Percentiles rank a stretch among this genome's conserved stretches.
Conservation (phyloP, 2,329 filamentous ascomycete species). For the Endothia cerciana region DNA sequence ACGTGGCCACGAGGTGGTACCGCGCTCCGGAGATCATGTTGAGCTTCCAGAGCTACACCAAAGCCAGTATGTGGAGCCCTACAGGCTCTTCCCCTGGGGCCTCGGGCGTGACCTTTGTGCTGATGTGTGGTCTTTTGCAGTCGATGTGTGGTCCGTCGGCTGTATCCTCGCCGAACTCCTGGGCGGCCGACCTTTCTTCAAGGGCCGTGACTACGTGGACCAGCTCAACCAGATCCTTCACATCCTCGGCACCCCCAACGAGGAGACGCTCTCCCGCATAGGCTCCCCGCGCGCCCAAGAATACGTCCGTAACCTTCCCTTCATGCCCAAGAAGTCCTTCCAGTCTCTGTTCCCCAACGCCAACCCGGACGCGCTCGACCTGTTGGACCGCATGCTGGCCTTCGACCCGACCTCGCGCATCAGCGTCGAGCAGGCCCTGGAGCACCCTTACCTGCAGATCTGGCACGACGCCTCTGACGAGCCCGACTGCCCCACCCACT, state of each 20-base stretch:
- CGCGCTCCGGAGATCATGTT: conserved; percentile 97
- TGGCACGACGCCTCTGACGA: conserved; percentile 99
- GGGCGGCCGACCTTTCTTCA: conserved; percentile 97
- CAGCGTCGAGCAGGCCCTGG: conserved; percentile 90
- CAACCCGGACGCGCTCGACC: conserved; percentile 92
- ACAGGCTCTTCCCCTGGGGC: neutral
- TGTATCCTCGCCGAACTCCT: conserved; percentile 97
- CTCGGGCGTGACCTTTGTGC: neutral
- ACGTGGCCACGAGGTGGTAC: conserved; percentile 97
- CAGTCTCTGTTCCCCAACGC: conserved; percentile 86
- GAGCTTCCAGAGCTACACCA: conserved; percentile 99
- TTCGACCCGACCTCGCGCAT: conserved; percentile 95
- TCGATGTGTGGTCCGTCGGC: conserved; percentile 98
- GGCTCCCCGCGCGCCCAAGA: conserved; percentile 95
- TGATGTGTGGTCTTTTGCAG: conserved; percentile 49
- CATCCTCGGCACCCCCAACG: conserved; percentile 94
- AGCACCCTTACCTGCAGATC: conserved; percentile 95
- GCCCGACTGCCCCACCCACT: conserved; percentile 88
- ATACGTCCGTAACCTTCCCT: conserved; percentile 95
- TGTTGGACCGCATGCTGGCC: conserved; percentile 95
- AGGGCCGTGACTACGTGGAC: conserved; percentile 98
- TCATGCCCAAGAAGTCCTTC: conserved; percentile 93
- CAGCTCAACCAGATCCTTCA: conserved; percentile 99
- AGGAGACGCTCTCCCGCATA: conserved; percentile 91
- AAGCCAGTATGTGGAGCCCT: conserved; percentile 82